Percentiles rank a stretch among this genome's conserved stretches.
phyloP scores from a whole-genome alignment of 345 rosid genomes.

The Draba incana region DNA sequence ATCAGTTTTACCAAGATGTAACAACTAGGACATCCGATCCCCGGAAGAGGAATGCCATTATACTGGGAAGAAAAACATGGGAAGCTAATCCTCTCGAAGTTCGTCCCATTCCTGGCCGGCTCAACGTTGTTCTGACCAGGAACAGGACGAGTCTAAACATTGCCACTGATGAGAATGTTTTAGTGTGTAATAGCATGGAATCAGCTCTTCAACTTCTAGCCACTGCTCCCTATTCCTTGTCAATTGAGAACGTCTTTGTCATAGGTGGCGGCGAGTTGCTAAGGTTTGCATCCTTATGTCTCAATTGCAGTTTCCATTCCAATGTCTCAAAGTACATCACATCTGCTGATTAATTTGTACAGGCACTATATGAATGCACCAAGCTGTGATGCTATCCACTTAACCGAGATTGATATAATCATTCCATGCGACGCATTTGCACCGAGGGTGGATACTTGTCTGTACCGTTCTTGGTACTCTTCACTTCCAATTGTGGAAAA shows the following conservation, averaged over 20 bases:
- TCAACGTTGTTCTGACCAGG: conserved; percentile 70
- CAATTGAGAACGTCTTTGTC: conserved; percentile 72
- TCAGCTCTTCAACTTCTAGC: conserved; percentile 73
- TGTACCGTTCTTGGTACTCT: conserved; percentile 82
- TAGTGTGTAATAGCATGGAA: conserved; percentile 52
- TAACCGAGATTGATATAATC: conserved; percentile 73
- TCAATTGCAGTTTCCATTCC: not conserved
- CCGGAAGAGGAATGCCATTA: conserved; percentile 61
- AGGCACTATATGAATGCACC: conserved; percentile 85
- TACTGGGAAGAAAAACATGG: conserved; percentile 91
- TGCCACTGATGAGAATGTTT: conserved; percentile 58
- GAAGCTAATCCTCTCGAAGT: conserved; percentile 62
- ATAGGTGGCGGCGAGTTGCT: conserved; percentile 80
- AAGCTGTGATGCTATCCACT: conserved; percentile 81
- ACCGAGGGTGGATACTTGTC: conserved; percentile 61
- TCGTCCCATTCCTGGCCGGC: conserved; percentile 75
- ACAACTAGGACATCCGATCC: conserved; percentile 55
- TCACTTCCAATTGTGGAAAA: conserved; percentile 75
- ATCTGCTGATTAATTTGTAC: conserved; percentile 31
- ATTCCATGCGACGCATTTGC: conserved; percentile 84
- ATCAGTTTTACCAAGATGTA: conserved; percentile 59
- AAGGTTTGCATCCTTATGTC: conserved; percentile 45
- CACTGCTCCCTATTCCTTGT: conserved; percentile 47
- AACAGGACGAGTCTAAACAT: conserved; percentile 44
- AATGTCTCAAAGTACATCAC: not conserved